A percentile compares a stretch with the other conserved stretches of the same genome.
phyloP scores from a whole-genome alignment of 345 rosid species.

The Eucalyptus rudis region DNA sequence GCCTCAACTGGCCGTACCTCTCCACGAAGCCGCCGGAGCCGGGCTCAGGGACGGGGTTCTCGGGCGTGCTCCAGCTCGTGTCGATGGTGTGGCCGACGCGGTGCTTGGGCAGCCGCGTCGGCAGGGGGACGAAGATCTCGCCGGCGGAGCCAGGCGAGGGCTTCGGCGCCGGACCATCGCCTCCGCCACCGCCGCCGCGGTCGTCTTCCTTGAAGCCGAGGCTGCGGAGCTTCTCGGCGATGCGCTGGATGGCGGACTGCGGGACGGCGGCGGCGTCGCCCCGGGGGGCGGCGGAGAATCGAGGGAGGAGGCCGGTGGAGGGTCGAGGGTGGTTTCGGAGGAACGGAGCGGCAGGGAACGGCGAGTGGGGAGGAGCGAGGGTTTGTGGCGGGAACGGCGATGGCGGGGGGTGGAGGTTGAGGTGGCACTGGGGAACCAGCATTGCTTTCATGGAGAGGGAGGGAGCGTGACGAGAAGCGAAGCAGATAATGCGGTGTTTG shows the following conservation, averaged over 20 bases:
- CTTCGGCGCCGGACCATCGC: neutral
- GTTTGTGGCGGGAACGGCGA: neutral
- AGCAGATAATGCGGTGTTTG: neutral
- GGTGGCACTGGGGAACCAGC: neutral
- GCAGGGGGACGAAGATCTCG: slow-evolving; percentile 75
- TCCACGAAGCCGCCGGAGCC: slow-evolving; percentile 58
- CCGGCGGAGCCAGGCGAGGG: slow-evolving; percentile 20
- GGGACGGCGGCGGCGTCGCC: slow-evolving; percentile 24
- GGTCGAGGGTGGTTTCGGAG: neutral
- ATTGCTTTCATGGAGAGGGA: neutral
- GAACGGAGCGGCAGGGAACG: neutral
- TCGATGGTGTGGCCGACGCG: slow-evolving; percentile 93
- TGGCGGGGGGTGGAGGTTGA: neutral
- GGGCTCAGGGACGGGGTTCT: slow-evolving; percentile 69
- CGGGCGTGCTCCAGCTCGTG: slow-evolving; percentile 91
- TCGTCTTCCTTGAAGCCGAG: slow-evolving; percentile 57
- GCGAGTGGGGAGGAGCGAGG: neutral
- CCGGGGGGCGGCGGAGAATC: slow-evolving; percentile 10
- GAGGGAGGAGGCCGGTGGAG: slow-evolving; percentile 10
- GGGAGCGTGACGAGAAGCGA: neutral
- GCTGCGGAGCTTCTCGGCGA: slow-evolving; percentile 89
- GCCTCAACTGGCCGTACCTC: slow-evolving; percentile 44
- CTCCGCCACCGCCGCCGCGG: neutral
- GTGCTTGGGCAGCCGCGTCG: slow-evolving; percentile 41
- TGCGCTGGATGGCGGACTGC: slow-evolving; percentile 68